Evolutionary conservation across 192 early-diverging fungal genomes (phyloP).

Genomic region (Podila clonocystis): DNA sequence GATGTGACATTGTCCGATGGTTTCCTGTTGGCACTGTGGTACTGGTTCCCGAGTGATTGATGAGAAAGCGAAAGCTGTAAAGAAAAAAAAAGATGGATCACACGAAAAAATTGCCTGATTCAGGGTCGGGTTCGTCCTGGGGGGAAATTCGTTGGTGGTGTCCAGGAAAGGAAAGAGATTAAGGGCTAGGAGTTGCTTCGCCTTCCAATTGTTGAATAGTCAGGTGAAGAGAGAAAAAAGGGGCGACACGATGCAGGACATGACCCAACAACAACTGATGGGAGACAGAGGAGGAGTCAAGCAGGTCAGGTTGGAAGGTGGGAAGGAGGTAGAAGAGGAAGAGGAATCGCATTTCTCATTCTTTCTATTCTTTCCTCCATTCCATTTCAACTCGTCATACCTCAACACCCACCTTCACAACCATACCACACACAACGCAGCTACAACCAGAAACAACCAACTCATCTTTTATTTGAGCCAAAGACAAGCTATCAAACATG

Average conservation of each 20-base stretch:
- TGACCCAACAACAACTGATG: not conserved
- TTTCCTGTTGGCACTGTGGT: not conserved
- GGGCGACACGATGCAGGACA: not conserved
- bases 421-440: not conserved
- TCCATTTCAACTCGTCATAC: not conserved
- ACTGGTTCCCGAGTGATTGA: not conserved
- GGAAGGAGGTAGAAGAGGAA: not conserved
- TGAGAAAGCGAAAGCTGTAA: too few species aligned
- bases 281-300: not conserved
- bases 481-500: not conserved
- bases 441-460: not conserved
- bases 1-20: slow-evolving; percentile 5
- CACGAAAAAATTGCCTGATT: too few species aligned
- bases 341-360: not conserved
- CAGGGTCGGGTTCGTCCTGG: too few species aligned
- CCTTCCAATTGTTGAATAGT: too few species aligned
- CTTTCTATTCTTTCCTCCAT: not conserved
- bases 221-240: not conserved
- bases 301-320: slow-evolving; percentile 1
- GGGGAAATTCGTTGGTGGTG: too few species aligned
- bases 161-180: too few species aligned
- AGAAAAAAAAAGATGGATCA: too few species aligned
- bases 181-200: too few species aligned
- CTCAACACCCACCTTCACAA: not conserved
- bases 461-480: not conserved